Conservation (phyloP, 345 rosid species). For the Corymbia maculata region DNA sequence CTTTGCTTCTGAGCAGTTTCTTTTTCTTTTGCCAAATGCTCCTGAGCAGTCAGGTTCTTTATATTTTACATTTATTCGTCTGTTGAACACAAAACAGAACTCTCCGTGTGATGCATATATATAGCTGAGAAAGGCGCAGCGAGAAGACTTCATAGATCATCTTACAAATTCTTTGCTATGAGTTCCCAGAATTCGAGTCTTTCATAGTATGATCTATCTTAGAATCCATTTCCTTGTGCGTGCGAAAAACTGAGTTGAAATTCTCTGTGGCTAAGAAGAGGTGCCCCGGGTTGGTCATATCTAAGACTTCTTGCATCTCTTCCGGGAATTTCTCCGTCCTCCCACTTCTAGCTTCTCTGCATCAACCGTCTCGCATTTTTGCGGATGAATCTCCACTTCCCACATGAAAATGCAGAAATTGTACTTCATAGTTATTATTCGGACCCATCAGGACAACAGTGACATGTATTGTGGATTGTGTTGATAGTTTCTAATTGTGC, state of each 20-base stretch:
- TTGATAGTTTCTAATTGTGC: background rate
- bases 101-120: background rate
- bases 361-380: background rate
- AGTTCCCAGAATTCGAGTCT: background rate
- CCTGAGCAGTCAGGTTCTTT: background rate
- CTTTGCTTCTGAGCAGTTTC: background rate
- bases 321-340: background rate
- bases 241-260: background rate
- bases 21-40: background rate
- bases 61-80: background rate
- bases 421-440: background rate
- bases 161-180: background rate
- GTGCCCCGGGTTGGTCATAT: background rate
- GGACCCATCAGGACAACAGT: background rate
- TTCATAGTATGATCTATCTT: background rate
- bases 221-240: background rate
- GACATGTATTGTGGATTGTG: background rate
- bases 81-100: background rate
- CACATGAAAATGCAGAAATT: background rate
- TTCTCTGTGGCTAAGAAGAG: background rate
- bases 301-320: background rate
- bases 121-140: background rate
- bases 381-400: background rate
- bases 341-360: background rate
- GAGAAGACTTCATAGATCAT: background rate